A percentile compares a stretch with the other conserved stretches of the same genome.
Conservation (phyloP, 352 stramenopile genomes). For the Thraustotheca clavata region DNA sequence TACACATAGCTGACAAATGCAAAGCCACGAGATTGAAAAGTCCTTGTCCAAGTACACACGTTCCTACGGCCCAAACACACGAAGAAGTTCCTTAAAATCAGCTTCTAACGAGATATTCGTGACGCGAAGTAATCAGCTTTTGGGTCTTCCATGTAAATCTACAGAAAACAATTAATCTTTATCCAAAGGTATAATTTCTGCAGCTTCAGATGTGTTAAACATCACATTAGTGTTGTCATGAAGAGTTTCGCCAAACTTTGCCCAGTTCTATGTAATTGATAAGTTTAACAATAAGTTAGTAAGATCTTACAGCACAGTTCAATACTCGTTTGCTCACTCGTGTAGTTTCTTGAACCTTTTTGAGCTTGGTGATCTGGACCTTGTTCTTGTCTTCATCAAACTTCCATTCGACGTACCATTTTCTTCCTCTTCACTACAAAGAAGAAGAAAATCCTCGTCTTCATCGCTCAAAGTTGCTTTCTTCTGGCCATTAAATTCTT, state of each 20-base stretch:
- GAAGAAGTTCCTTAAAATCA: constrained; percentile 98
- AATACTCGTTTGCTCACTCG: constrained; percentile 75
- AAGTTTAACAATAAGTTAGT: neutral
- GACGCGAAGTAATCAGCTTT: constrained; percentile 93
- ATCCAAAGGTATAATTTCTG: neutral
- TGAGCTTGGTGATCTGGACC: constrained; percentile 86
- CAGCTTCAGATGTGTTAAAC: constrained; percentile 75
- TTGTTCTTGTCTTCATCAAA: constrained; percentile 83
- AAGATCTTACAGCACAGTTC: constrained; percentile 44
- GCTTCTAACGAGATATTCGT: constrained; percentile 99
- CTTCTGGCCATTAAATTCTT: no score
- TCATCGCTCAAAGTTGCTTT: constrained; percentile 20
- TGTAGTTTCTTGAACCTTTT: constrained; percentile 78
- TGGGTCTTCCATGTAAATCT: constrained; percentile 66
- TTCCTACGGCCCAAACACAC: constrained; percentile 92
- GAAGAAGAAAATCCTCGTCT: constrained; percentile 52
- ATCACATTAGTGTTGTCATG: constrained; percentile 81
- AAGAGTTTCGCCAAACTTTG: constrained; percentile 72
- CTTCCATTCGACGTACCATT: constrained; percentile 84
- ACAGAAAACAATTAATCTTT: neutral
- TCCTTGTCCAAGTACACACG: constrained; percentile 98
- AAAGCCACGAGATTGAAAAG: constrained; percentile 95
- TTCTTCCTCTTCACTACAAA: constrained; percentile 68
- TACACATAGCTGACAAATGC: constrained; percentile 98
- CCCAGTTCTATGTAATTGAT: constrained; percentile 38